Evolutionary conservation across 2,329 filamentous ascomycete genomes (phyloP).

Genomic region (Aspergillus aculeatinus): DNA sequence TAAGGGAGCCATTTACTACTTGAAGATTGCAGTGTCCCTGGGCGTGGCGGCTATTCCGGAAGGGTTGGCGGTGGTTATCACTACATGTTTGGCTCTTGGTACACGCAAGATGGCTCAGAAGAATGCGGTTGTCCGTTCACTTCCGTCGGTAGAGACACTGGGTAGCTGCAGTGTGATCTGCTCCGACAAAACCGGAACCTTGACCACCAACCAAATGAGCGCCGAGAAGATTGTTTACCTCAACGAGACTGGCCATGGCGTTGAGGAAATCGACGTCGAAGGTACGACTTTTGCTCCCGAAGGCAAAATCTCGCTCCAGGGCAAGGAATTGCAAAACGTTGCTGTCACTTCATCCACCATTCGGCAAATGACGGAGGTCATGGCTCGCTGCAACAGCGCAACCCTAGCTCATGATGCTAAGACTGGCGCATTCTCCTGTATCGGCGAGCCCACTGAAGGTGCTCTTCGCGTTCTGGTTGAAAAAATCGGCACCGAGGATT

Average conservation of each 20-base stretch:
- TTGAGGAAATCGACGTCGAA: constrained; percentile 86
- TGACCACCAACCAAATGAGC: constrained; percentile 99
- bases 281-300: constrained; percentile 89
- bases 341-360: constrained; percentile 73
- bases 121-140: constrained; percentile 92
- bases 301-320: constrained; percentile 68
- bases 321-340: constrained; percentile 67
- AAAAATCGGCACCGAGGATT: constrained; percentile 84
- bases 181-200: constrained; percentile 97
- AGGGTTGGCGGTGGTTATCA: constrained; percentile 96
- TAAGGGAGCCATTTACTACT: constrained; percentile 98
- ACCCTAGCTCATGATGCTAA: constrained; percentile 78
- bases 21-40: constrained; percentile 98
- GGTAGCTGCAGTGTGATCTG: constrained; percentile 99
- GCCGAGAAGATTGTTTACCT: constrained; percentile 90
- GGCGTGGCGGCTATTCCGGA: constrained; percentile 97
- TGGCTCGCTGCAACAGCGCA: constrained; percentile 84
- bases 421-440: constrained; percentile 70
- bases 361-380: constrained; percentile 69
- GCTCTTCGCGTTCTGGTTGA: constrained; percentile 87
- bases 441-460: constrained; percentile 95
- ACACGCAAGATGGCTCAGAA: constrained; percentile 99
- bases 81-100: constrained; percentile 93
- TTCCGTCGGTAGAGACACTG: constrained; percentile 95
- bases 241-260: constrained; percentile 66